Conservation (phyloP, 2,329 filamentous ascomycete species). For the Tolypocladium endophyticum region DNA sequence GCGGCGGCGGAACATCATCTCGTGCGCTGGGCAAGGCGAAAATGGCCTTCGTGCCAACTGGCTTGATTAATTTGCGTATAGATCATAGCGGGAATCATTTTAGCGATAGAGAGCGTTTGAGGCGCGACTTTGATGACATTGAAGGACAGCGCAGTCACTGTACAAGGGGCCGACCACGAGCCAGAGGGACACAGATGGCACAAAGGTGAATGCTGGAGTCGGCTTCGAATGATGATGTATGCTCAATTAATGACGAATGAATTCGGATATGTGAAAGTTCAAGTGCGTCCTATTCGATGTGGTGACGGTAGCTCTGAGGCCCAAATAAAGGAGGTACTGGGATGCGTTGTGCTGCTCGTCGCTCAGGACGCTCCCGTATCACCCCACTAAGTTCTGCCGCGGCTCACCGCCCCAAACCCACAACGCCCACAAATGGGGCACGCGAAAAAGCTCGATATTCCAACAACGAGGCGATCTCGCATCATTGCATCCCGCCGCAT, state of each 20-base stretch:
- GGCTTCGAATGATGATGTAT: background rate
- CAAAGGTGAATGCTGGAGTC: background rate
- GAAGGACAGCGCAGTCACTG: background rate
- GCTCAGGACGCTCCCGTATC: background rate
- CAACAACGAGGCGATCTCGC: slow-evolving; percentile 15
- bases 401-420: slow-evolving; percentile 27
- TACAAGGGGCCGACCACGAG: background rate
- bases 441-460: slow-evolving; percentile 33
- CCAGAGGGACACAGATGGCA: background rate
- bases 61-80: background rate
- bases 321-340: background rate
- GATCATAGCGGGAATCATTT: background rate
- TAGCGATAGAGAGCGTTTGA: background rate
- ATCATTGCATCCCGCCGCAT: slow-evolving; percentile 10
- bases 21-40: background rate
- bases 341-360: background rate
- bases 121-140: background rate
- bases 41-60: background rate
- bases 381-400: slow-evolving; percentile 21
- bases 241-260: background rate
- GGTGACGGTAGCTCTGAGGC: background rate
- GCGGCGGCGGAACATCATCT: background rate
- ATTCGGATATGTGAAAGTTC: background rate
- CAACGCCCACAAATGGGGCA: slow-evolving; percentile 33
- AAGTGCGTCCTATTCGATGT: background rate